These are phyloP conservation scores for Diaporthe ilicicola DNA, from an alignment of 2,329 filamentous ascomycete genomes.

Conservation along the genomic window DNA sequence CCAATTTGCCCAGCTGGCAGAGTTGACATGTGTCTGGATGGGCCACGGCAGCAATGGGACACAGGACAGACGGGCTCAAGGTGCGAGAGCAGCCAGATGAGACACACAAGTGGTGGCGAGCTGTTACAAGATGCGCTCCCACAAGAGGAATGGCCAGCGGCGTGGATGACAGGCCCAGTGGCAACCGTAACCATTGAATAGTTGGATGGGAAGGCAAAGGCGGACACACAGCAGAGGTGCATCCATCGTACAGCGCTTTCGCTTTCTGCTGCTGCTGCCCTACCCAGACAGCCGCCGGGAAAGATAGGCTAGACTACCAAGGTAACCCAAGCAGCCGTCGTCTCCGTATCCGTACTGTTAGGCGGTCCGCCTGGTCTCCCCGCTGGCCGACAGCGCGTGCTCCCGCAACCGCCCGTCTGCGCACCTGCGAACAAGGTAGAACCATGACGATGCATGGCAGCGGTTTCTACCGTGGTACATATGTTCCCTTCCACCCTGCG, in stretches of 20 bases:
- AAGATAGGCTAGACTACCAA: no score
- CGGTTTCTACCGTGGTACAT: background rate
- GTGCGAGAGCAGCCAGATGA: background rate
- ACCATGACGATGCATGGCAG: background rate
- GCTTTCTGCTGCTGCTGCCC: constrained; percentile 1
- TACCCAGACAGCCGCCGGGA: background rate
- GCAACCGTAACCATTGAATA: background rate
- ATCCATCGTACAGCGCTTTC: constrained; percentile 4
- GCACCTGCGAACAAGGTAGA: background rate
- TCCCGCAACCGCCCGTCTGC: constrained; percentile 30
- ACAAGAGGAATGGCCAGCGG: background rate
- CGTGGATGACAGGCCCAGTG: constrained; percentile 3
- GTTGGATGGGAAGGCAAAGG: background rate
- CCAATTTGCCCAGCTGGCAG: background rate
- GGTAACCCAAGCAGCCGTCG: background rate
- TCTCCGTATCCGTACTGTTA: no score
- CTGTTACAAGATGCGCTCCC: background rate
- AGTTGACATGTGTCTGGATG: background rate
- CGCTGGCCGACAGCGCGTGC: constrained; percentile 15
- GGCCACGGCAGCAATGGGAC: background rate
- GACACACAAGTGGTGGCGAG: background rate
- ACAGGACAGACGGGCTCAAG: background rate
- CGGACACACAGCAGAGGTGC: background rate
- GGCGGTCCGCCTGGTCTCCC: constrained; percentile 17
- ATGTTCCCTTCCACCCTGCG: constrained; percentile 9